phyloP scores from a whole-genome alignment of 2,329 filamentous ascomycete genomes.

The Simplicillium aogashimaense region DNA sequence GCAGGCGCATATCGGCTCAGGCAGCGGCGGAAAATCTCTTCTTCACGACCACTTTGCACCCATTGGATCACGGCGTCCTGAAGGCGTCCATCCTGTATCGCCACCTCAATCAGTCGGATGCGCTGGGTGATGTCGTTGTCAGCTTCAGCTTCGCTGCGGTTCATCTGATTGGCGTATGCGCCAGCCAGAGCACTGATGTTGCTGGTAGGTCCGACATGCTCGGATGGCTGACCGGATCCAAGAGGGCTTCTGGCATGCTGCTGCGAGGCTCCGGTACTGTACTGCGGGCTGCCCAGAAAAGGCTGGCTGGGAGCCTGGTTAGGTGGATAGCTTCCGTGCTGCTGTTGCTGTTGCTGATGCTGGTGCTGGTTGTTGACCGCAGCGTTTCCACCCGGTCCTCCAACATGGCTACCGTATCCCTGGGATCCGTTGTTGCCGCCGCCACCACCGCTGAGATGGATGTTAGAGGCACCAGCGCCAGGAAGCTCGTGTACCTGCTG shows the following conservation, averaged over 20 bases:
- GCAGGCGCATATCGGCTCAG: conserved; percentile 24
- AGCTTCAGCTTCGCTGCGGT: conserved; percentile 21
- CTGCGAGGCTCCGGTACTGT: conserved; percentile 18
- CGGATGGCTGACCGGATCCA: conserved; percentile 19
- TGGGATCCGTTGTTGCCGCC: conserved; percentile 15
- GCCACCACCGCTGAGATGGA: conserved; percentile 8
- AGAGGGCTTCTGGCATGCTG: conserved; percentile 22
- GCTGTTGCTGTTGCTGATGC: conserved; percentile 15
- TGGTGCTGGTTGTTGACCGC: conserved; percentile 9
- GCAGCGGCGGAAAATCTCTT: conserved; percentile 48
- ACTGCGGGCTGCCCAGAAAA: conserved; percentile 26
- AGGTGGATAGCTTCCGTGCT: conserved; percentile 20
- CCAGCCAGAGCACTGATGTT: conserved; percentile 23
- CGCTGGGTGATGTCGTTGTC: conserved; percentile 43
- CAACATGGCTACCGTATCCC: conserved; percentile 14
- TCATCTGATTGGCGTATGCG: conserved; percentile 24
- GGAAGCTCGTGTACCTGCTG: conserved; percentile 35
- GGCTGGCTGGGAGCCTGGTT: conserved; percentile 22
- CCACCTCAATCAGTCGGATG: conserved; percentile 48
- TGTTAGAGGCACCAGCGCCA: conserved; percentile 12
- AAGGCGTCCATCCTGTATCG: conserved; percentile 51
- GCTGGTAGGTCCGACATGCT: conserved; percentile 19
- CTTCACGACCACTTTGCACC: conserved; percentile 54
- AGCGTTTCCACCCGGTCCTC: neutral
- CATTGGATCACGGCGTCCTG: conserved; percentile 57